Base-by-base conservation (phyloP, 2,329 filamentous ascomycete genomes). In the Aureobasidium sp. region DNA sequence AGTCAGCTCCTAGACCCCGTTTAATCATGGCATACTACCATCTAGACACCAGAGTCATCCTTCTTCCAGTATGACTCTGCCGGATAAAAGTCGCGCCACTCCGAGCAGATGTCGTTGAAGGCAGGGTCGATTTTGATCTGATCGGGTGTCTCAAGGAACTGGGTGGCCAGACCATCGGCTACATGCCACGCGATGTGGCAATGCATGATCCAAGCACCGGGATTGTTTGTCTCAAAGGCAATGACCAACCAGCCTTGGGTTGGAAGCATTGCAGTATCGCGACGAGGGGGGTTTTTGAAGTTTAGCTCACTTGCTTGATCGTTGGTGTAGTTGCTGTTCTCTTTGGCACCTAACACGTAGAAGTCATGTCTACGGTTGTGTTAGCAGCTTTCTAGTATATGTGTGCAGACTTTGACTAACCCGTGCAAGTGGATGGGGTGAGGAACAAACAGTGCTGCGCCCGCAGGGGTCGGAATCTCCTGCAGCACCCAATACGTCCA, bases 161-260 rank as follows among this genome's bases (percentile, higher is more conserved):
- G 70, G 2, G 72, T 67, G 1, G 69, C 68, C 39, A 73, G 66
- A 22, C 72, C 72, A 36, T 72, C 71, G 55, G 69, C 69, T 1
- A 70, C 69, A 61, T 73, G 71, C 71, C 71, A 73, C 12, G 68
- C 68, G 34, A 68, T 70, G 51, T 69, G 64, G n/a, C 62, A 65
- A 49, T 64, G 62, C 51, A 62, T 58, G 20, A 62, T 42, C 76
- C 76, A 78, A 1, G 75, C 71, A 6, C 76, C 76, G 0, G 76
- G 75, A 63, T 79, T 79, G 62, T 78, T 73, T 29, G 71, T 73
- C 62, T 71, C 66, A 64, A 76, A 77, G 20, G 76, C 76, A 20
- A 78, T 53, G 11, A 75, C 72, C 45, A 78, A 63, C 68, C 73
- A 77, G 0, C 76, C 76, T 51, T 64, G 67, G 0, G 68, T 67